These are phyloP conservation scores for Aspergillus ochraceoroseus DNA, from an alignment of 2,329 filamentous ascomycete species.

Conservation along the genomic window DNA sequence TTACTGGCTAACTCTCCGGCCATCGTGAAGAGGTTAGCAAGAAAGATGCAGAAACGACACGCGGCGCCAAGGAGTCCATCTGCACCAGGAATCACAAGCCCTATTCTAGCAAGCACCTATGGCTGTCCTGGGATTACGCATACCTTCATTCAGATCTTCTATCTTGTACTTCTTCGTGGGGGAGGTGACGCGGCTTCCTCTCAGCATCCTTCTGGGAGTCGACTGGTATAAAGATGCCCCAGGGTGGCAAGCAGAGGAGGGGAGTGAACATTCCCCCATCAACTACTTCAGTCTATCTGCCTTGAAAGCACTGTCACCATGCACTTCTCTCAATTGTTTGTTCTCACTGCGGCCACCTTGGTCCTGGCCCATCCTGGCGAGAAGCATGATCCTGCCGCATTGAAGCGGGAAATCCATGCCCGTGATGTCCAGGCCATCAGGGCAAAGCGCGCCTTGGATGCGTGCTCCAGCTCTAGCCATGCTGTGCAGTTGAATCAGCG, in stretches of 20 bases:
- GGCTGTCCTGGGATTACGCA: conserved; percentile 2
- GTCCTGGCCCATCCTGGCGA: conserved; percentile 32
- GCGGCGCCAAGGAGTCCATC: conserved; percentile 7
- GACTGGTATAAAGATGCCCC: neutral
- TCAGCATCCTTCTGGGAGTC: neutral
- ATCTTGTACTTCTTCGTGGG: neutral
- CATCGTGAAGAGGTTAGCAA: too few species aligned
- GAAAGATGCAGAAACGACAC: conserved; percentile 5
- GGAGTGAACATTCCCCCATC: neutral
- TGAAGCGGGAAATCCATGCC: conserved; percentile 29
- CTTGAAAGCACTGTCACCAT: conserved; percentile 11
- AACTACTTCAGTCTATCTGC: neutral
- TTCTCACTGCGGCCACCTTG: conserved; percentile 29
- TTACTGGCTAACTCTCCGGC: too few species aligned
- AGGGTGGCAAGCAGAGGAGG: neutral
- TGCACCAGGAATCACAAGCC: neutral
- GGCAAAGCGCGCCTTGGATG: conserved; percentile 24
- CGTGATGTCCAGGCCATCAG: conserved; percentile 26
- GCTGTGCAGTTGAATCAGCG: conserved; percentile 27
- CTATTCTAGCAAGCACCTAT: conserved; percentile 1
- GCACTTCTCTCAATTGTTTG: conserved; percentile 30
- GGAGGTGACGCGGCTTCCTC: conserved; percentile 6
- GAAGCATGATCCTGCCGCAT: conserved; percentile 27
- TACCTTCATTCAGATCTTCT: neutral
- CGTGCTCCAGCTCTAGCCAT: conserved; percentile 22